Evolutionary conservation across 2,329 filamentous ascomycete genomes (phyloP).

Genomic region (Mariannaea sp.): DNA sequence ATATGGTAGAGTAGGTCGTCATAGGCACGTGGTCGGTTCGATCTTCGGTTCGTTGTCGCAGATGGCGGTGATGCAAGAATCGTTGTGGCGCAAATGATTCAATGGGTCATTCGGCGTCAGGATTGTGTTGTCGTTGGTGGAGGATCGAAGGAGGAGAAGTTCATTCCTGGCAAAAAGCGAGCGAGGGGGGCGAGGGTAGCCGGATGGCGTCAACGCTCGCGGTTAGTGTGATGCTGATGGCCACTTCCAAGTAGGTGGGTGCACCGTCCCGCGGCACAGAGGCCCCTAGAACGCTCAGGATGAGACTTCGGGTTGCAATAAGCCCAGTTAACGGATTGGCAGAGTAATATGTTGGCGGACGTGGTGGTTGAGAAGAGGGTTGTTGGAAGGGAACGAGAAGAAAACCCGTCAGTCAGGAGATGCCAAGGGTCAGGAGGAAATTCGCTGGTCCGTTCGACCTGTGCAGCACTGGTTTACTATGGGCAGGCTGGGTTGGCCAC

Average conservation of each 20-base stretch:
- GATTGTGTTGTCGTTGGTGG: conserved; percentile 16
- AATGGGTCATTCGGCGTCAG: neutral
- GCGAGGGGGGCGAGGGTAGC: conserved; percentile 12
- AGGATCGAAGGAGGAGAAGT: conserved; percentile 1
- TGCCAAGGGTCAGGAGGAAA: conserved; percentile 13
- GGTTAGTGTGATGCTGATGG: conserved; percentile 19
- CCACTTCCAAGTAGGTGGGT: conserved; percentile 11
- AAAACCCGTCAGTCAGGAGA: conserved; percentile 30
- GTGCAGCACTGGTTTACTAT: neutral
- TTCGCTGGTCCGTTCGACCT: conserved; percentile 22
- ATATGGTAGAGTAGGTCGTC: conserved; percentile 60
- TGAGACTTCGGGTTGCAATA: conserved; percentile 20
- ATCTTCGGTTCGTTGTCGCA: conserved; percentile 5
- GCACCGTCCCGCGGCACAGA: conserved; percentile 34
- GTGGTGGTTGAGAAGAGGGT: conserved; percentile 25
- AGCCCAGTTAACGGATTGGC: conserved; percentile 21
- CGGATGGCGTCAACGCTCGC: conserved; percentile 33
- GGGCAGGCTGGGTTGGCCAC: conserved; percentile 22
- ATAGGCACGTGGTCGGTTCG: conserved; percentile 45
- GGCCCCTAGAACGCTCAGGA: conserved; percentile 25
- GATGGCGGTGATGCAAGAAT: neutral
- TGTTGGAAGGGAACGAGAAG: conserved; percentile 26
- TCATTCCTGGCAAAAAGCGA: neutral
- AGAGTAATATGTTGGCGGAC: conserved; percentile 16
- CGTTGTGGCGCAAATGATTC: neutral